A percentile compares a stretch with the other conserved stretches of the same genome.
phyloP scores from a whole-genome alignment of 2,329 filamentous ascomycete species.

The Hirsutella minnesotensis region DNA sequence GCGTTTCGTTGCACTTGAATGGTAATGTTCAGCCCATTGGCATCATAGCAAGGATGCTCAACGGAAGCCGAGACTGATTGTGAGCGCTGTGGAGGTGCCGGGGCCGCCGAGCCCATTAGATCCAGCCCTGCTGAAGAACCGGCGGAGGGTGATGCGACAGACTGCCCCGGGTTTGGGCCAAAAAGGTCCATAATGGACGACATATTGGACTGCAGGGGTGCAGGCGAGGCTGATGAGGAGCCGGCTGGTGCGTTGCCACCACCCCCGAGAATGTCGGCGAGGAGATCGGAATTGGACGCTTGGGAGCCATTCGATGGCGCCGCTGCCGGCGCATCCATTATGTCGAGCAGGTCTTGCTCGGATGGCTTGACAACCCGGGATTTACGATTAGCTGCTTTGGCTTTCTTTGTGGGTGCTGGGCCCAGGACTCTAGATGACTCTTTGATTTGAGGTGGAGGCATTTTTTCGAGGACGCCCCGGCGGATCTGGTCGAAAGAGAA shows the following conservation, averaged over 20 bases:
- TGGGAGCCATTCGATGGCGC: slow-evolving; percentile 39
- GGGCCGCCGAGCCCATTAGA: slow-evolving; percentile 36
- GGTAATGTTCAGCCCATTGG: slow-evolving; percentile 71
- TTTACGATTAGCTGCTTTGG: slow-evolving; percentile 60
- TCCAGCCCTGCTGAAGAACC: slow-evolving; percentile 33
- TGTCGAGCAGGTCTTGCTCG: slow-evolving; percentile 83
- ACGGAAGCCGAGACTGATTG: slow-evolving; percentile 28
- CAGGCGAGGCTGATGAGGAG: slow-evolving; percentile 25
- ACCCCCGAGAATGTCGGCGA: slow-evolving; percentile 84
- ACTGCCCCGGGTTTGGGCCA: slow-evolving; percentile 30
- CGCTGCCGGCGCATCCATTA: slow-evolving; percentile 65
- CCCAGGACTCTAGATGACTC: slow-evolving; percentile 88
- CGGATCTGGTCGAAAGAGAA: slow-evolving; percentile 83
- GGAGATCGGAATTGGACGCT: slow-evolving; percentile 68
- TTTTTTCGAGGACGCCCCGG: slow-evolving; percentile 85
- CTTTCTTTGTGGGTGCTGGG: slow-evolving; percentile 55
- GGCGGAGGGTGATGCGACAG: slow-evolving; percentile 14
- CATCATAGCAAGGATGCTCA: slow-evolving; percentile 67
- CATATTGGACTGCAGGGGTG: slow-evolving; percentile 43
- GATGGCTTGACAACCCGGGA: slow-evolving; percentile 70
- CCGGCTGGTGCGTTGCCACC: slow-evolving; percentile 31
- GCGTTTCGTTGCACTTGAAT: slow-evolving; percentile 76
- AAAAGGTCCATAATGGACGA: slow-evolving; percentile 90
- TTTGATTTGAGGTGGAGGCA: slow-evolving; percentile 94
- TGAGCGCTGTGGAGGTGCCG: slow-evolving; percentile 27